These are phyloP conservation scores for Diospyros lotus DNA, from an alignment of 148 eudicot genomes.

Conservation along the genomic window DNA sequence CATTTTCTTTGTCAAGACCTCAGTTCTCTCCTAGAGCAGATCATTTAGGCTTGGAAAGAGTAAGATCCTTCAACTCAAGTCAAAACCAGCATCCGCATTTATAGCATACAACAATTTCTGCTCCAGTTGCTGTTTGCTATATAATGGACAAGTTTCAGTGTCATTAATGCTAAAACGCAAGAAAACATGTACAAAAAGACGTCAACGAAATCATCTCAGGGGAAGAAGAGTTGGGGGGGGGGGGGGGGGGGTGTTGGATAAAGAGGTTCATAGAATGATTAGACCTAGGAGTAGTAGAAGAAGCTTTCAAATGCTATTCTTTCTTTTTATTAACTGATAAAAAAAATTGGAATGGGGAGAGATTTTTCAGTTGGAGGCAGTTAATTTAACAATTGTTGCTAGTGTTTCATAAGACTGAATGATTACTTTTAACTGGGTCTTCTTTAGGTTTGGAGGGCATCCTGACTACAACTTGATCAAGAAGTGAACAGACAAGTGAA, in stretches of 20 bases:
- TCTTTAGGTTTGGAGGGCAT: background rate
- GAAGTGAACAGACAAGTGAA: too few species aligned
- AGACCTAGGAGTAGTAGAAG: background rate
- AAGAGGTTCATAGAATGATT: background rate
- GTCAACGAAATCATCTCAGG: too few species aligned
- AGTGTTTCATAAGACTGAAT: background rate
- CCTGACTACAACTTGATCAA: background rate
- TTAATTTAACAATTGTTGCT: background rate
- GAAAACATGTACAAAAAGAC: background rate
- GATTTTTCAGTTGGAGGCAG: background rate
- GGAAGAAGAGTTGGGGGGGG: too few species aligned
- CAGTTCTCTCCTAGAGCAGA: background rate
- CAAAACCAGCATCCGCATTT: conserved; percentile 93
- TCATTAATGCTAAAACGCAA: background rate
- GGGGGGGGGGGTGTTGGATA: too few species aligned
- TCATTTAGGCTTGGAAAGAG: background rate
- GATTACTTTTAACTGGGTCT: too few species aligned
- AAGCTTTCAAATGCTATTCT: background rate
- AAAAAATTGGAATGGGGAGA: background rate
- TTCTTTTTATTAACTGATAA: background rate
- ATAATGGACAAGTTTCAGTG: conserved; percentile 7
- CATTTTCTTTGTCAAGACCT: background rate
- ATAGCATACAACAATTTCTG: conserved; percentile 84
- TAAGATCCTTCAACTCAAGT: conserved; percentile 53
- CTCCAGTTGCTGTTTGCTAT: conserved; percentile 90